Conservation (phyloP, 2,329 filamentous ascomycete species). For the Trichoderma harzianum region DNA sequence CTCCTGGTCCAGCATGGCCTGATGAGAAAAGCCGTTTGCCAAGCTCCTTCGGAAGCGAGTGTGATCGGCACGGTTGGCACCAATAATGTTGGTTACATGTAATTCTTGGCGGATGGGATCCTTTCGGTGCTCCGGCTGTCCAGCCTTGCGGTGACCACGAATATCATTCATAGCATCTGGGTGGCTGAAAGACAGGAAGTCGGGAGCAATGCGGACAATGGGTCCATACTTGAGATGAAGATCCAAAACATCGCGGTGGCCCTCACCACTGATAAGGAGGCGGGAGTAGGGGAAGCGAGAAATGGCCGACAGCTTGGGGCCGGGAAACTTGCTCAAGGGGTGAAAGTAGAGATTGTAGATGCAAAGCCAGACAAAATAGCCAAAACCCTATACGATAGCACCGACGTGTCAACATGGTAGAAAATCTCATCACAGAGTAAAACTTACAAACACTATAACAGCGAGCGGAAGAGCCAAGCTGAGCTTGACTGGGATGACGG, state of each 20-base stretch:
- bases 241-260: background rate
- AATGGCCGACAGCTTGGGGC: background rate
- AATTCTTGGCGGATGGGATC: background rate
- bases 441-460: background rate
- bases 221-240: conserved; percentile 15
- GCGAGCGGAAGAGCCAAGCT: background rate
- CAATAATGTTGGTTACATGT: conserved; percentile 20
- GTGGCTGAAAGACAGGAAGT: conserved; percentile 3
- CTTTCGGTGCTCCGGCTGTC: conserved; percentile 18
- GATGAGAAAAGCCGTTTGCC: conserved; percentile 30
- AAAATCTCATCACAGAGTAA: too few relatives aligned
- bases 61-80: conserved; percentile 23
- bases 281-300: background rate
- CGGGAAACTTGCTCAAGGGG: conserved; percentile 14
- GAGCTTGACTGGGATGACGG: background rate
- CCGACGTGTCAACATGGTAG: too few relatives aligned
- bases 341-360: conserved; percentile 17
- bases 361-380: background rate
- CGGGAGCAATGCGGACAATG: conserved; percentile 8
- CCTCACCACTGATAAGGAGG: background rate
- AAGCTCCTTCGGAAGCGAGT: conserved; percentile 25
- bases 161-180: conserved; percentile 20
- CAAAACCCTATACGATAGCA: conserved; percentile 7
- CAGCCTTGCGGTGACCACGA: conserved; percentile 21
- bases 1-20: conserved; percentile 32